Evolutionary conservation across 768 basidiomycete species (phyloP).

Genomic region (Auriscalpium vulgare): DNA sequence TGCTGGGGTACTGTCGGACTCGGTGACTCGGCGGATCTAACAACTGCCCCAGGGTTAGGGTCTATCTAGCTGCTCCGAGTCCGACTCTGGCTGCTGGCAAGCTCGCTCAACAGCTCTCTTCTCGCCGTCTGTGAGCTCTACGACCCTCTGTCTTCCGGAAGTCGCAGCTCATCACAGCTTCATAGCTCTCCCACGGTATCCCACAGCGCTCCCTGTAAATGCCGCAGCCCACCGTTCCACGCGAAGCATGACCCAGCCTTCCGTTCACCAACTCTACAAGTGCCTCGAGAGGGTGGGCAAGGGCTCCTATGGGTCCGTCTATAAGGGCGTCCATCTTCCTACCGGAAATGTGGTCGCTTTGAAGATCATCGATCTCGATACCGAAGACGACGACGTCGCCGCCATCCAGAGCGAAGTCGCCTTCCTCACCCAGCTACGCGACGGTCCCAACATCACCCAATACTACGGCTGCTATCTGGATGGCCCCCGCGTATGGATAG

Average conservation of each 20-base stretch:
- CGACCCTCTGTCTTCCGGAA: too few species aligned
- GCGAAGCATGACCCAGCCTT: slow-evolving; percentile 36
- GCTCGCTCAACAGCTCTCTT: background rate
- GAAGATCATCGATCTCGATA: slow-evolving; percentile 98
- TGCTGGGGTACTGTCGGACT: background rate
- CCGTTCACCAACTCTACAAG: slow-evolving; percentile 73
- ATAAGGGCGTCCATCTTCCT: slow-evolving; percentile 78
- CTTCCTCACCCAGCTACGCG: slow-evolving; percentile 81
- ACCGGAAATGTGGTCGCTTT: slow-evolving; percentile 88
- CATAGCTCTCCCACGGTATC: background rate
- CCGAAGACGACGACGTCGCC: slow-evolving; percentile 89
- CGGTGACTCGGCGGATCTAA: background rate
- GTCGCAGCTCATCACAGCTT: background rate
- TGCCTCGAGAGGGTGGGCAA: slow-evolving; percentile 91
- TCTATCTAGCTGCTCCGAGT: background rate
- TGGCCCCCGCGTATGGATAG: slow-evolving; percentile 96
- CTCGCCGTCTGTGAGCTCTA: background rate
- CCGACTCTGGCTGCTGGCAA: background rate
- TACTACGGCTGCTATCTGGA: slow-evolving; percentile 95
- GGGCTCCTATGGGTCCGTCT: slow-evolving; percentile 94
- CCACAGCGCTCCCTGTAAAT: background rate
- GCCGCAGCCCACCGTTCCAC: background rate
- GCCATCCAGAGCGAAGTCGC: slow-evolving; percentile 97
- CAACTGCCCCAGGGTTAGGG: slow-evolving; percentile 1
- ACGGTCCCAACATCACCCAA: slow-evolving; percentile 84